phyloP scores from a whole-genome alignment of 495 filamentous ascomycete species.

The Pyrenula massariospora region DNA sequence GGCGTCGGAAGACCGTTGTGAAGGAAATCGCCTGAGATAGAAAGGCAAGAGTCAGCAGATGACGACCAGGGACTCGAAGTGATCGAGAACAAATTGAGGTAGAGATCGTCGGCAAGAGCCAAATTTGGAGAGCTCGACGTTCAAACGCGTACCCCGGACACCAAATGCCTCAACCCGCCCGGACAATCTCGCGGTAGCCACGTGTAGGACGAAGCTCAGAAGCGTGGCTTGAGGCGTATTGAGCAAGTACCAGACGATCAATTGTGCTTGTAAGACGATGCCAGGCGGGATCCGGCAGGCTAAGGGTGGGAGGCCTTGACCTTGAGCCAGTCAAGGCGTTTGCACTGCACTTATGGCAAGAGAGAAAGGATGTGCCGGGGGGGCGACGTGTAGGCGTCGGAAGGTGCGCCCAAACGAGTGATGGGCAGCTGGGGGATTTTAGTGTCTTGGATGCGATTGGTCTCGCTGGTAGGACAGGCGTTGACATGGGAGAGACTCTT shows the following conservation, averaged over 20 bases:
- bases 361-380: background rate
- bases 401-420: background rate
- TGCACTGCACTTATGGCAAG: background rate
- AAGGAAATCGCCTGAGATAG: background rate
- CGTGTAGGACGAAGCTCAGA: background rate
- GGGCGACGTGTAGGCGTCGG: too few species aligned
- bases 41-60: background rate
- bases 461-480: background rate
- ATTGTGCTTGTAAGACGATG: background rate
- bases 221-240: background rate
- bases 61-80: background rate
- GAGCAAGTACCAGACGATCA: background rate
- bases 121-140: background rate
- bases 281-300: background rate
- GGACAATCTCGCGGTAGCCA: background rate
- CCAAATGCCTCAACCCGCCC: background rate
- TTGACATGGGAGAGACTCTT: background rate
- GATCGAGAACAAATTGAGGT: background rate
- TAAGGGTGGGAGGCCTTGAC: background rate
- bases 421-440: background rate
- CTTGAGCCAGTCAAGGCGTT: background rate
- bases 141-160: background rate
- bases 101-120: background rate
- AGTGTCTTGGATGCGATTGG: background rate
- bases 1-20: background rate